phyloP scores from a whole-genome alignment of 75 land plant species.

The Picea glauca region DNA sequence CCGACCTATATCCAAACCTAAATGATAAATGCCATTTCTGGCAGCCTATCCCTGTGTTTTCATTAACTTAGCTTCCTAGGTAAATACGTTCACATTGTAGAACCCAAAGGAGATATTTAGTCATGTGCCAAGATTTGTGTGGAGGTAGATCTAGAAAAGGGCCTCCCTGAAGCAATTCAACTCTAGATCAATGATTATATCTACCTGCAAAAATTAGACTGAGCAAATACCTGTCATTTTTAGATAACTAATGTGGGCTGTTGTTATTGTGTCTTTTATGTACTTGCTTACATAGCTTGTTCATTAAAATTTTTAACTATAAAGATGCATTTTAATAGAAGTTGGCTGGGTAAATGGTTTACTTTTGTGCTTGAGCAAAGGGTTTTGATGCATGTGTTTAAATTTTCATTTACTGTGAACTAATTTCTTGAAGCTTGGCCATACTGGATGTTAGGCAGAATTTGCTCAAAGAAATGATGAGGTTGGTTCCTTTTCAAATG shows the following conservation, averaged over 20 bases:
- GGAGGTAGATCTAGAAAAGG: too few relatives aligned
- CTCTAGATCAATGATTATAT: too few relatives aligned
- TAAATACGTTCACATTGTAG: too few relatives aligned
- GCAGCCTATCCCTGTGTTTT: too few relatives aligned
- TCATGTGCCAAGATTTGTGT: too few relatives aligned
- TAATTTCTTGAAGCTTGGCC: background rate
- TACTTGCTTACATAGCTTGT: background rate
- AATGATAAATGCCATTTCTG: too few relatives aligned
- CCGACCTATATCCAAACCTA: too few relatives aligned
- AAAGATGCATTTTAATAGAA: background rate
- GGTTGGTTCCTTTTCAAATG: constrained; percentile 55
- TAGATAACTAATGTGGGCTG: background rate
- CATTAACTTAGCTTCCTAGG: too few relatives aligned
- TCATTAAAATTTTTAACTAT: background rate
- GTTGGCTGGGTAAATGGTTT: background rate
- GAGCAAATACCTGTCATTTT: too few relatives aligned
- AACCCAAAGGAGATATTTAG: too few relatives aligned
- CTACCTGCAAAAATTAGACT: too few relatives aligned
- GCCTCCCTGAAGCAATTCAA: too few relatives aligned
- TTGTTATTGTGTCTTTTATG: background rate
- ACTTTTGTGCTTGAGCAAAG: background rate
- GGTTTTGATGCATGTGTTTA: background rate
- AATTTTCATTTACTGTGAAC: background rate
- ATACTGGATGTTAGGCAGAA: constrained; percentile 52
- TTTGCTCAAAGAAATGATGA: constrained; percentile 61